Conservation (phyloP, 352 stramenopile species). For the Phytophthora quininea region DNA sequence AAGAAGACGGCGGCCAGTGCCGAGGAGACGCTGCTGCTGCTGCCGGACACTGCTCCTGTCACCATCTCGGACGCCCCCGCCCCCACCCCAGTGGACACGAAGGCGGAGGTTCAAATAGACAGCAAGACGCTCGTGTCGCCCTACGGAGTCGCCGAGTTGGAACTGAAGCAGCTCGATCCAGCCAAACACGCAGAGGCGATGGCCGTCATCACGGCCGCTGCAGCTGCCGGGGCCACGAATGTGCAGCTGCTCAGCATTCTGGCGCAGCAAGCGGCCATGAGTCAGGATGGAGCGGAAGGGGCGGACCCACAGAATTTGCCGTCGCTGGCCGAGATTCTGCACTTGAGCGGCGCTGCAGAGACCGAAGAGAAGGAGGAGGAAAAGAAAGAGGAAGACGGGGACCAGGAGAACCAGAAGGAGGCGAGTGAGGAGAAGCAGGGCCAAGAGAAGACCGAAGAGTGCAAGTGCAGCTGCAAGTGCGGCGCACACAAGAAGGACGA, state of each 20-base stretch:
- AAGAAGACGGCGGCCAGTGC: slow-evolving; percentile 45
- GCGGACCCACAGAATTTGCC: slow-evolving; percentile 47
- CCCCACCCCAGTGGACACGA: slow-evolving; percentile 29
- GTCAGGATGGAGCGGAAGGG: slow-evolving; percentile 33
- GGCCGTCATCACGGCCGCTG: too few species aligned
- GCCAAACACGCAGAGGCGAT: slow-evolving; percentile 14
- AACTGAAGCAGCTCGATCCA: slow-evolving; percentile 45
- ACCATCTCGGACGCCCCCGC: neutral
- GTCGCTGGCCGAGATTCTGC: slow-evolving; percentile 74
- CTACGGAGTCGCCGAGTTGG: slow-evolving; percentile 64
- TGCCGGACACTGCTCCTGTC: too few species aligned
- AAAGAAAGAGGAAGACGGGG: slow-evolving; percentile 10
- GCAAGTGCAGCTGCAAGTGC: slow-evolving; percentile 45
- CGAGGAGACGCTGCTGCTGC: too few species aligned
- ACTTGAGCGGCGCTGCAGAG: slow-evolving; percentile 45
- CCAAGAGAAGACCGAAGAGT: slow-evolving; percentile 4
- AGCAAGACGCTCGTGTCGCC: slow-evolving; percentile 52
- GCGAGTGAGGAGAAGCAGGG: slow-evolving; percentile 1
- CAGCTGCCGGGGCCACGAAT: slow-evolving; percentile 31
- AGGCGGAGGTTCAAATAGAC: slow-evolving; percentile 38
- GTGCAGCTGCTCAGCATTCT: slow-evolving; percentile 74
- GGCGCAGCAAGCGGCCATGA: slow-evolving; percentile 61
- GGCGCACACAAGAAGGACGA: slow-evolving; percentile 18
- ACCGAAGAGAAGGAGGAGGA: slow-evolving; percentile 1
- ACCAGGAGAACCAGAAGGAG: neutral